Conservation (phyloP, 768 basidiomycete genomes). For the Lentinula aciculospora region DNA sequence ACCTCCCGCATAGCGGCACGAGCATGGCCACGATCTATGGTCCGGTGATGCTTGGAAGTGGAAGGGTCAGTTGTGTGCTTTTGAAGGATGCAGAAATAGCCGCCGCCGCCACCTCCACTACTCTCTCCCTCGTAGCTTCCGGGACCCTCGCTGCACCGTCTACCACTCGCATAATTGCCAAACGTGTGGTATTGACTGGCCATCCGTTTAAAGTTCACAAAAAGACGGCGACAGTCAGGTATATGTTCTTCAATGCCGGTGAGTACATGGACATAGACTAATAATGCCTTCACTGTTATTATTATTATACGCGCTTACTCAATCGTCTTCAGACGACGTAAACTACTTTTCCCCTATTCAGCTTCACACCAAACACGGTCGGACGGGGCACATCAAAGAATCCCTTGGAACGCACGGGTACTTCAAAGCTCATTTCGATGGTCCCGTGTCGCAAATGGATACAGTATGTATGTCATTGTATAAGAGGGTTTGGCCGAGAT, state of each 20-base stretch:
- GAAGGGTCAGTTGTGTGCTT: slow-evolving; percentile 75
- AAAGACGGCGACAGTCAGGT: slow-evolving; percentile 93
- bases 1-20: slow-evolving; percentile 75
- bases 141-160: slow-evolving; percentile 86
- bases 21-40: slow-evolving; percentile 86
- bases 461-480: slow-evolving; percentile 94
- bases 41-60: slow-evolving; percentile 66
- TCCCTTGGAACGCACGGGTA: slow-evolving; percentile 96
- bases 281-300: slow-evolving; percentile 4
- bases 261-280: no score
- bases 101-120: slow-evolving; percentile 25
- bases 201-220: slow-evolving; percentile 98
- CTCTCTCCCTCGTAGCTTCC: slow-evolving; percentile 81
- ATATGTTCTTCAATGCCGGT: slow-evolving; percentile 97
- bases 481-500: slow-evolving; percentile 91
- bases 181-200: slow-evolving; percentile 91
- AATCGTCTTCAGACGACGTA: slow-evolving; percentile 59
- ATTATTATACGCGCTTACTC: no score
- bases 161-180: slow-evolving; percentile 86
- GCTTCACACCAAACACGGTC: slow-evolving; percentile 86
- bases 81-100: slow-evolving; percentile 54
- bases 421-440: slow-evolving; percentile 95
- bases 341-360: slow-evolving; percentile 92
- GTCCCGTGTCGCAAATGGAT: slow-evolving; percentile 93
- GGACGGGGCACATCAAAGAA: slow-evolving; percentile 84